Percentiles rank a stretch among this genome's conserved stretches.
These are phyloP conservation scores for Cyclotella cryptica DNA, from an alignment of 108 stramenopile genomes.

Conservation along the genomic window DNA sequence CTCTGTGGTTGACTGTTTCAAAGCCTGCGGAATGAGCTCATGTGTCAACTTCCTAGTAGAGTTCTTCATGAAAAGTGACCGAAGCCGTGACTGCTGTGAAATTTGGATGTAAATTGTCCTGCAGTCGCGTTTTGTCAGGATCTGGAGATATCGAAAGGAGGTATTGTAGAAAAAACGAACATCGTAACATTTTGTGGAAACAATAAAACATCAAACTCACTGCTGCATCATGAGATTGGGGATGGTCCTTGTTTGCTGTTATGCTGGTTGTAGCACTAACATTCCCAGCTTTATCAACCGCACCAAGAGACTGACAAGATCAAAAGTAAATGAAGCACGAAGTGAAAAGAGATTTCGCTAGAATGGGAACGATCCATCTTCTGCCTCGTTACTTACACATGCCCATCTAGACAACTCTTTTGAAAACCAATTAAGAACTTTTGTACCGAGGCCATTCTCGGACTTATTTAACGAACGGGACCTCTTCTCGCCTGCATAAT, in stretches of 20 bases:
- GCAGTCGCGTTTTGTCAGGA: conserved; percentile 69
- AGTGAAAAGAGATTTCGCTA: too few relatives aligned
- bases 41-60: conserved; percentile 42
- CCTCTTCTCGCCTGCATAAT: conserved; percentile 54
- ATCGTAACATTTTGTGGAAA: background rate
- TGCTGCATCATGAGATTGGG: conserved; percentile 57
- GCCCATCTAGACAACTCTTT: conserved; percentile 58
- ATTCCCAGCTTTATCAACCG: conserved; percentile 63
- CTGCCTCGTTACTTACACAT: background rate
- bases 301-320: conserved; percentile 35
- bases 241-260: conserved; percentile 54
- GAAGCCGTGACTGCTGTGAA: conserved; percentile 68
- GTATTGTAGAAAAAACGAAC: too few relatives aligned
- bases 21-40: conserved; percentile 52
- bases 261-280: conserved; percentile 59
- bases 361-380: background rate
- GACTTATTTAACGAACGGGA: conserved; percentile 51
- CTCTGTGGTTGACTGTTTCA: conserved; percentile 56
- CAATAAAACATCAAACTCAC: conserved; percentile 16
- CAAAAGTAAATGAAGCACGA: conserved; percentile 12
- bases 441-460: conserved; percentile 76
- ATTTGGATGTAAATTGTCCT: conserved; percentile 71
- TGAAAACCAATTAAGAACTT: conserved; percentile 67
- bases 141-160: background rate
- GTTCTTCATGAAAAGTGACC: conserved; percentile 66